Evolutionary conservation across 257 asterid species (phyloP), one percentile per base, ranked within the genome.

Genomic region (Mitragyna speciosa): DNA sequence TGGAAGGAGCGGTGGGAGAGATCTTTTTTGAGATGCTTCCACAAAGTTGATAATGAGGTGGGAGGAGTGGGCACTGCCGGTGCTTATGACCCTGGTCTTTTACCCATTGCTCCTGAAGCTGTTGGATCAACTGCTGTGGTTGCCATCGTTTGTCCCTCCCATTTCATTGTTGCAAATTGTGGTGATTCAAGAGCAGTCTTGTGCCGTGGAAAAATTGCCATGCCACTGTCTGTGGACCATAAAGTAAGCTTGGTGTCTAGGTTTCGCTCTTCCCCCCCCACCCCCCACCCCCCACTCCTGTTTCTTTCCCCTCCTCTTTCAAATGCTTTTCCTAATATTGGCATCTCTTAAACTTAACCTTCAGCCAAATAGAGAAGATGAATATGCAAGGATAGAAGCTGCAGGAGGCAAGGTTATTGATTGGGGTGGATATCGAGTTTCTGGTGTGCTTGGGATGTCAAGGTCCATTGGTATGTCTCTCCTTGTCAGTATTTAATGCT

Each of bases 41-140:
- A 52, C 54, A 91, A 91, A 80, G 85, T 94, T 84, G 98, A 94
- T 61, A 84, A 90, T 66, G 97, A 93, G 87, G 92, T 94, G 54
- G 94, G 97, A 70, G 98, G 97, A 45, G 78, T 80, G 61, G 33
- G 82, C 67, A 73, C 39, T 52, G 79, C 83, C 26, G 86, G 76
- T 22, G 80, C 70, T 54, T 52, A 48, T 48, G 78, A 77, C 41
- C 73, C 84, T 28, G 74, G 48, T 70, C 82, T 76, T 77, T 72
- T 45, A 48, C 88, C 92, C 15, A 45, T 89, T n/a, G 93, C 98
- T 77, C 97, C 97, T 2, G 97, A 90, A 68, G 90, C 98, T 10
- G 97, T 91, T 80, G 98, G 98, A 80, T 93, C 98, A 64, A 94
- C 98, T 0, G 98, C 98, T 73, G 94, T 92, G 80, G 98, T 91